Evolutionary conservation across 495 filamentous ascomycete species (phyloP), one percentile per base, ranked within the genome.

Genomic region (Lindgomyces ingoldianus): DNA sequence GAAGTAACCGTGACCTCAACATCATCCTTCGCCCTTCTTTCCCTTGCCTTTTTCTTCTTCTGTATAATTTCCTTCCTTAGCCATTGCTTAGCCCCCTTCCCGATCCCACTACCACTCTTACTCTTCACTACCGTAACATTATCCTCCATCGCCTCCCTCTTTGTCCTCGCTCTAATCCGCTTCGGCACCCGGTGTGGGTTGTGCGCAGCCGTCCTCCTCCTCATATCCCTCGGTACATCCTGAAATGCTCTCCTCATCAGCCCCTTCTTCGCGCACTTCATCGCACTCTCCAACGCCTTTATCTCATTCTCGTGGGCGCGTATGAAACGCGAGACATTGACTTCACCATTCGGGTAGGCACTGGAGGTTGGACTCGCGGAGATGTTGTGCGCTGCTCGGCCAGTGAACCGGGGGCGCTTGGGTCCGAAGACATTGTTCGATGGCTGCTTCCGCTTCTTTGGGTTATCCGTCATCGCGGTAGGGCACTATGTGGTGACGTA

Each of bases 181-280:
- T 85, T 89, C 25, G 94, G 94, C n/a, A 98, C 87, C 54, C 86
- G 83, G 76, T 95, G 96, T 45, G 89, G 88, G 84, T 98, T 96
- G 74, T 98, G 94, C 74, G 91, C 95, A 21, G 92, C 94, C 0
- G 94, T 96, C 65, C 94, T 81, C 57, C 94, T 80, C 49, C 94
- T 80, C 83, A 98, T 77, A 48, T 87, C 84, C 62, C 90, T 84
- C 0, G 94, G 94, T 14, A 98, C 89, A 59, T 87, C 81, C 75
- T 98, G 94, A 70, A 97, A 97, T 11, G 92, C 92, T 56, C 94
- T 81, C 44, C 81, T 86, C 3, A 84, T 85, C 61, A 87, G 78
- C 9, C 80, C 80, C 45, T 81, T 81, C 70, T 87, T 93, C 27
- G 89, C 87, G 49, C 82, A 82, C 58, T 81, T 76, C 81, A 98